Conservation (phyloP, 1,139 yeast genomes). For the Pichia sp. region DNA sequence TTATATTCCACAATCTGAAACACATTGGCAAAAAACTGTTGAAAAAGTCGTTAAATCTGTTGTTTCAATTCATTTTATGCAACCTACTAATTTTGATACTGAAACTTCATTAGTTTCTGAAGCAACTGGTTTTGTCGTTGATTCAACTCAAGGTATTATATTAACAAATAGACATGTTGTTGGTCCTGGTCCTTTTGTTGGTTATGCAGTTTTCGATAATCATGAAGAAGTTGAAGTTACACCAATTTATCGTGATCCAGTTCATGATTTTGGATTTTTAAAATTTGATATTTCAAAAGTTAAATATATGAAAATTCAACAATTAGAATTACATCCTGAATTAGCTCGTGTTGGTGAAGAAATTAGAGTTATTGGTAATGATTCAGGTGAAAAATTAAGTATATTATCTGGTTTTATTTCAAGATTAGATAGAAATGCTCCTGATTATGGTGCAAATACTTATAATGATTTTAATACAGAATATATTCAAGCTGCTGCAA, state of each 20-base stretch:
- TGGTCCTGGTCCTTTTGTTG: slow-evolving; percentile 90
- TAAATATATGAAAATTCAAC: slow-evolving; percentile 66
- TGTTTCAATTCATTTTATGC: slow-evolving; percentile 84
- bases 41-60: slow-evolving; percentile 79
- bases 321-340: slow-evolving; percentile 69
- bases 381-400: slow-evolving; percentile 90
- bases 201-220: slow-evolving; percentile 87
- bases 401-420: slow-evolving; percentile 87
- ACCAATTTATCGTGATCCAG: slow-evolving; percentile 80
- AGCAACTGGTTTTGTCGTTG: slow-evolving; percentile 96
- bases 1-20: slow-evolving; percentile 20
- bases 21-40: slow-evolving; percentile 73
- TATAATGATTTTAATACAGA: slow-evolving; percentile 94
- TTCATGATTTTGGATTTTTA: slow-evolving; percentile 79
- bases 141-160: slow-evolving; percentile 70
- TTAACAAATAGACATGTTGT: slow-evolving; percentile 92
- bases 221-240: slow-evolving; percentile 89
- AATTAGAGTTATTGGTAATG: slow-evolving; percentile 92
- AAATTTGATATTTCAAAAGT: slow-evolving; percentile 67
- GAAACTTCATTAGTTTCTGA: slow-evolving; percentile 79
- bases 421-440: slow-evolving; percentile 88
- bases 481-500: slow-evolving; percentile 93
- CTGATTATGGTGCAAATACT: slow-evolving; percentile 85
- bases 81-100: slow-evolving; percentile 81
- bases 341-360: slow-evolving; percentile 85